These are phyloP conservation scores for Euphrasia arctica DNA, from an alignment of 305 asterid genomes.

Conservation along the genomic window DNA sequence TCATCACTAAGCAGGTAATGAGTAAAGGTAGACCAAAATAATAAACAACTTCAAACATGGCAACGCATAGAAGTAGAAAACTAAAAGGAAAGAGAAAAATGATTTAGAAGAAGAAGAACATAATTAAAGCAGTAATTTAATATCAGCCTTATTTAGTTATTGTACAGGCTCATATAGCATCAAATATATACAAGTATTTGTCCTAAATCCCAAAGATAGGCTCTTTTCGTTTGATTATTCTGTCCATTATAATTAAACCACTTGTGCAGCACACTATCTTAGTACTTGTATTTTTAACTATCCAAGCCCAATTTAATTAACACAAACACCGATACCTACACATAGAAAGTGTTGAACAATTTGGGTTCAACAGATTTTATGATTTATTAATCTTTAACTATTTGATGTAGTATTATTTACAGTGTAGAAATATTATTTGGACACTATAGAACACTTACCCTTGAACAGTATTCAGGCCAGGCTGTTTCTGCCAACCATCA, in stretches of 20 bases:
- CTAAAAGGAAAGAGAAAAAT: background rate
- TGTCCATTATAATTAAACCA: background rate
- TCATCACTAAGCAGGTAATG: conserved; percentile 1
- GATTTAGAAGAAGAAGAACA: background rate
- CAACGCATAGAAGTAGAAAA: background rate
- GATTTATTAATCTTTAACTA: background rate
- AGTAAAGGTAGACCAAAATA: background rate
- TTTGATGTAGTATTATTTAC: background rate
- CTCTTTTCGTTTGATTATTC: background rate
- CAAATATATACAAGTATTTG: background rate
- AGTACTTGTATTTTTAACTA: background rate
- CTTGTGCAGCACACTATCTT: background rate
- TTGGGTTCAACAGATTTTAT: background rate
- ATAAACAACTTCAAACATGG: background rate
- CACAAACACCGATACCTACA: background rate
- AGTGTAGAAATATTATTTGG: background rate
- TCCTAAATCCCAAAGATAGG: background rate
- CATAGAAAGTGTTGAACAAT: background rate
- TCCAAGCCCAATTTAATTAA: background rate
- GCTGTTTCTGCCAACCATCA: conserved; percentile 99
- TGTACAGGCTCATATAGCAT: background rate
- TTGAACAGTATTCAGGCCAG: conserved; percentile 81
- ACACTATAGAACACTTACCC: conserved; percentile 43
- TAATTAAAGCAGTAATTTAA: background rate
- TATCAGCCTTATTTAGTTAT: background rate